phyloP scores from a whole-genome alignment of 2,329 filamentous ascomycete genomes.

The Fusarium globosum region DNA sequence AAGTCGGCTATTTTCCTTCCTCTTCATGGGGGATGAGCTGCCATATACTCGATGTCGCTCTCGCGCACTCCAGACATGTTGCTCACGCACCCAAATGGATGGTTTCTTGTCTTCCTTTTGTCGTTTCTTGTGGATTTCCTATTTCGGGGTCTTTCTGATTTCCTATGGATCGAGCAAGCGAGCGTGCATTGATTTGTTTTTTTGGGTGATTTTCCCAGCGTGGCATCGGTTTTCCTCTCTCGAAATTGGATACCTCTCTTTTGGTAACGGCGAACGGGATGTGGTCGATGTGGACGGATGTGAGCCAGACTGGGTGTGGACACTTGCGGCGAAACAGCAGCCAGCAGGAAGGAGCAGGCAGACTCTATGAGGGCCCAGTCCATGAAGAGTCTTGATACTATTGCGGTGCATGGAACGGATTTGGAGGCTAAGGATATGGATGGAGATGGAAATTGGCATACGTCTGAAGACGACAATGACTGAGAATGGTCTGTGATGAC shows the following conservation, averaged over 20 bases:
- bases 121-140: constrained; percentile 48
- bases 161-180: constrained; percentile 52
- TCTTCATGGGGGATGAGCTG: constrained; percentile 40
- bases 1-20: constrained; percentile 42
- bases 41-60: constrained; percentile 49
- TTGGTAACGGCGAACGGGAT: constrained; percentile 38
- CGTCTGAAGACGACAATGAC: constrained; percentile 38
- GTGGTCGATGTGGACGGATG: constrained; percentile 15
- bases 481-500: constrained; percentile 45
- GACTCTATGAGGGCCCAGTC: constrained; percentile 44
- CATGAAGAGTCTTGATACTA: constrained; percentile 40
- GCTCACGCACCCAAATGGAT: constrained; percentile 60
- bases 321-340: constrained; percentile 39
- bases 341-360: constrained; percentile 37
- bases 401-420: constrained; percentile 22
- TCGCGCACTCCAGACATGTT: constrained; percentile 56
- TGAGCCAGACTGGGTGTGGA: constrained; percentile 11
- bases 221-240: constrained; percentile 41
- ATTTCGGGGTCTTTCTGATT: constrained; percentile 47
- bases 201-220: constrained; percentile 47
- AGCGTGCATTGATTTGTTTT: constrained; percentile 49
- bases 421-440: constrained; percentile 11
- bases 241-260: constrained; percentile 42
- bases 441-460: constrained; percentile 34
- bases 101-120: constrained; percentile 50